Percentiles rank a stretch among this genome's conserved stretches.
phyloP scores from a whole-genome alignment of 2,329 filamentous ascomycete genomes.

The Epicoccum sorghinum region DNA sequence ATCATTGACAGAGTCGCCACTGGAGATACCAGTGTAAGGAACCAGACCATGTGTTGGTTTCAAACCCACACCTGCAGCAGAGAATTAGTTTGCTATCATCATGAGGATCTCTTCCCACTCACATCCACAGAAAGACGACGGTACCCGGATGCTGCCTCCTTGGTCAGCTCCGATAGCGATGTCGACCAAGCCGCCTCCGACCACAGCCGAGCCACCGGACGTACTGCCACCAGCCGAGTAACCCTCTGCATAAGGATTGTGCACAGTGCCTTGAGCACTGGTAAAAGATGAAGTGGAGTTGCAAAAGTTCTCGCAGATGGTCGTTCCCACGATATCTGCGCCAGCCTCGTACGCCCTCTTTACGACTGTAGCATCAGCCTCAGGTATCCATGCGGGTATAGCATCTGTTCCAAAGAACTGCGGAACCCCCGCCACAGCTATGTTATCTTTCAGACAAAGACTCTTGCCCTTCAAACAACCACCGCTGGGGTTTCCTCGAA shows the following conservation, averaged over 20 bases:
- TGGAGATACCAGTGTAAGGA: conserved; percentile 57
- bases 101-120: conserved; percentile 1
- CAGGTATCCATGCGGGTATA: conserved; percentile 56
- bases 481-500: conserved; percentile 42
- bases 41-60: conserved; percentile 57
- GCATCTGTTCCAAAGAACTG: conserved; percentile 61
- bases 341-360: conserved; percentile 59
- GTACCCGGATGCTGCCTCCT: conserved; percentile 49
- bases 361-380: conserved; percentile 61
- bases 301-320: conserved; percentile 62
- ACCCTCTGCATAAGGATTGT: conserved; percentile 52
- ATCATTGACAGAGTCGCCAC: conserved; percentile 49
- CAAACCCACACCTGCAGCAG: conserved; percentile 31
- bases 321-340: conserved; percentile 57
- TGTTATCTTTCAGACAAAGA: conserved; percentile 61
- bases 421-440: conserved; percentile 61
- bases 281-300: conserved; percentile 57
- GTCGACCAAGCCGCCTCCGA: conserved; percentile 48
- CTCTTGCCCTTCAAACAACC: conserved; percentile 47
- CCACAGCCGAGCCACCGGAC: conserved; percentile 52
- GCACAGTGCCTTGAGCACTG: conserved; percentile 48
- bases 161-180: conserved; percentile 50
- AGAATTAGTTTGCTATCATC: not conserved
- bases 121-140: conserved; percentile 46
- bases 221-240: conserved; percentile 58